These are phyloP conservation scores for Coniochaeta sp. DNA, from an alignment of 2,329 filamentous ascomycete genomes.

Conservation along the genomic window DNA sequence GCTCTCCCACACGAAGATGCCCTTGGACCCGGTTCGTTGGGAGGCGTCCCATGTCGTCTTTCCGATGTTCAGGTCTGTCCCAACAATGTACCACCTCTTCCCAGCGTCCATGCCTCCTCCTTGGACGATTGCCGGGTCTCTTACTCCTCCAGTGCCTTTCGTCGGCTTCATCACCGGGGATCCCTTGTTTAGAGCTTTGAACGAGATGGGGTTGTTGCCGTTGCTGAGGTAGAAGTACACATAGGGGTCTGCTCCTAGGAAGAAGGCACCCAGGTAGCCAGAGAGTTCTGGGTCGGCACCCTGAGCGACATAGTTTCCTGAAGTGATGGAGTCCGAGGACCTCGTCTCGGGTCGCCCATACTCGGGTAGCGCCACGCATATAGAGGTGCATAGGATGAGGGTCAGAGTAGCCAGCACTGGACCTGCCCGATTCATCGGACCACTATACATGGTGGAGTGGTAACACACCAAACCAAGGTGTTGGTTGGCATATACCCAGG, in stretches of 20 bases:
- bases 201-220: conserved; percentile 40
- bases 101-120: conserved; percentile 37
- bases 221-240: conserved; percentile 48
- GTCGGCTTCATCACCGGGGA: conserved; percentile 39
- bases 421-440: background rate
- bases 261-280: conserved; percentile 46
- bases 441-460: background rate
- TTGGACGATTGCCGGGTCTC: conserved; percentile 41
- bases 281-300: conserved; percentile 31
- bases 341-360: no score
- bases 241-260: conserved; percentile 43
- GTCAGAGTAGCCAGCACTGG: background rate
- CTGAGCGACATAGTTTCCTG: conserved; percentile 16
- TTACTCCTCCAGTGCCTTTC: conserved; percentile 41
- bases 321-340: no score
- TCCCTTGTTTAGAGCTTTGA: conserved; percentile 40
- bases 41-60: conserved; percentile 45
- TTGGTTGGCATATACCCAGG: background rate
- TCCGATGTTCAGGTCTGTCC: conserved; percentile 44
- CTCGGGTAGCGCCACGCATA: background rate
- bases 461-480: background rate
- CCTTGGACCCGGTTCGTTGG: conserved; percentile 40
- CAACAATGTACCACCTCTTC: conserved; percentile 47
- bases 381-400: conserved; percentile 4
- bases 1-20: conserved; percentile 49